These are phyloP conservation scores for Circinella minor DNA, from an alignment of 371 early-diverging fungal genomes.

Conservation along the genomic window DNA sequence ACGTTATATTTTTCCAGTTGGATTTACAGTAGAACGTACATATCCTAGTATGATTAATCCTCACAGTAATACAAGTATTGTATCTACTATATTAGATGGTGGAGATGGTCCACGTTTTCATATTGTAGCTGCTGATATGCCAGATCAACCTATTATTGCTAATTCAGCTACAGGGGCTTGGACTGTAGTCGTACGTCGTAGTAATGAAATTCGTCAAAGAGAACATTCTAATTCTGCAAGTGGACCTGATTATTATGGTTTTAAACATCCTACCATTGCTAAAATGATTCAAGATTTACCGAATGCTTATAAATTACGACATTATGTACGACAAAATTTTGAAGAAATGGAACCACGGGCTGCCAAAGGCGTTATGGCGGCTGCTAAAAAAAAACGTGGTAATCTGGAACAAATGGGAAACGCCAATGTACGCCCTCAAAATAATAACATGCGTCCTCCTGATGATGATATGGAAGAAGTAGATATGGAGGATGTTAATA, in stretches of 20 bases:
- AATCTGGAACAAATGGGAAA: slow-evolving; percentile 49
- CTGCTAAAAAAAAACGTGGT: slow-evolving; percentile 49
- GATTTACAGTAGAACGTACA: slow-evolving; percentile 70
- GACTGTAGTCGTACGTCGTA: slow-evolving; percentile 82
- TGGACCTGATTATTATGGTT: slow-evolving; percentile 92
- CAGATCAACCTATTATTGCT: slow-evolving; percentile 68
- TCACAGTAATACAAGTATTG: slow-evolving; percentile 61
- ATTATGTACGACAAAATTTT: slow-evolving; percentile 75
- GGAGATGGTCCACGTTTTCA: slow-evolving; percentile 77
- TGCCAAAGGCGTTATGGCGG: slow-evolving; percentile 53
- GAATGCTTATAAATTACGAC: slow-evolving; percentile 65
- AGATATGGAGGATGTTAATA: not conserved
- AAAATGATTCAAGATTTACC: slow-evolving; percentile 90
- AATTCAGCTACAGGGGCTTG: slow-evolving; percentile 91
- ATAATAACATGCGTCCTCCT: no score
- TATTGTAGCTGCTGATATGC: slow-evolving; percentile 75
- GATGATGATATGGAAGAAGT: not conserved
- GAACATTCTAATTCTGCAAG: slow-evolving; percentile 82
- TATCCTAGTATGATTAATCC: slow-evolving; percentile 81
- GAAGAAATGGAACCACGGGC: slow-evolving; percentile 59
- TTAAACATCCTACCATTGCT: slow-evolving; percentile 86
- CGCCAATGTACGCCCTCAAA: slow-evolving; percentile 29
- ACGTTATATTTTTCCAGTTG: slow-evolving; percentile 92
- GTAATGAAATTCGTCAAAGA: slow-evolving; percentile 76
- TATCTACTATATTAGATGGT: slow-evolving; percentile 80